phyloP scores from a whole-genome alignment of 805 yeast species.

The Wickerhamomyces strasburgensis region DNA sequence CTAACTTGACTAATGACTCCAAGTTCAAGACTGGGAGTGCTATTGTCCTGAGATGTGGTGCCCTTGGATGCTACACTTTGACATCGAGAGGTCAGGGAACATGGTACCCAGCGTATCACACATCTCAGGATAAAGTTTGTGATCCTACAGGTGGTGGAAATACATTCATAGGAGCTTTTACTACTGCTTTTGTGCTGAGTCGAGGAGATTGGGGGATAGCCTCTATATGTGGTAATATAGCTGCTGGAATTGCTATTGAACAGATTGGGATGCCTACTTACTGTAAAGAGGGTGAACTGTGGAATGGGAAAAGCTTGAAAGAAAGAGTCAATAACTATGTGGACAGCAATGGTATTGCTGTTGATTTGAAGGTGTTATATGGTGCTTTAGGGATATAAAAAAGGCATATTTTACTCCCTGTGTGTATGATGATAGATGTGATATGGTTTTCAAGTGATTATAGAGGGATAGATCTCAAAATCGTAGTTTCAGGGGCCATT shows the following conservation, averaged over 20 bases:
- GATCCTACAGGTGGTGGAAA: conserved; percentile 98
- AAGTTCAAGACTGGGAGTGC: conserved; percentile 34
- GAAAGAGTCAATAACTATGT: conserved; percentile 42
- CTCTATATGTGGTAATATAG: conserved; percentile 65
- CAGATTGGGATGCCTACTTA: conserved; percentile 65
- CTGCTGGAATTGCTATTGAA: conserved; percentile 80
- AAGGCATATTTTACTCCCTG: no score
- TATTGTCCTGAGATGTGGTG: conserved; percentile 72
- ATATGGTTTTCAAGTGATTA: no score
- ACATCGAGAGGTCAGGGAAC: conserved; percentile 23
- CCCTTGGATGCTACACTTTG: conserved; percentile 55
- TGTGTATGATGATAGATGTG: no score
- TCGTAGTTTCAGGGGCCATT: no score
- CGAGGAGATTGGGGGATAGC: conserved; percentile 45
- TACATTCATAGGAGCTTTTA: conserved; percentile 78
- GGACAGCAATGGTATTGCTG: conserved; percentile 14
- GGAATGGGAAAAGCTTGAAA: conserved; percentile 56
- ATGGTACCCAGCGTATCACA: conserved; percentile 77
- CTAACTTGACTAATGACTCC: conserved; percentile 33
- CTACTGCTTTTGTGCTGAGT: conserved; percentile 52
- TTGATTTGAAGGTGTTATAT: conserved; percentile 1
- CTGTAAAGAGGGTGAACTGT: conserved; percentile 31
- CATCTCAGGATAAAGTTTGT: conserved; percentile 41
- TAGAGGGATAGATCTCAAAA: no score
- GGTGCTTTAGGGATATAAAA: background rate